phyloP scores from a whole-genome alignment of 2,329 filamentous ascomycete genomes.

The Aotearoamyces nothofagi region DNA sequence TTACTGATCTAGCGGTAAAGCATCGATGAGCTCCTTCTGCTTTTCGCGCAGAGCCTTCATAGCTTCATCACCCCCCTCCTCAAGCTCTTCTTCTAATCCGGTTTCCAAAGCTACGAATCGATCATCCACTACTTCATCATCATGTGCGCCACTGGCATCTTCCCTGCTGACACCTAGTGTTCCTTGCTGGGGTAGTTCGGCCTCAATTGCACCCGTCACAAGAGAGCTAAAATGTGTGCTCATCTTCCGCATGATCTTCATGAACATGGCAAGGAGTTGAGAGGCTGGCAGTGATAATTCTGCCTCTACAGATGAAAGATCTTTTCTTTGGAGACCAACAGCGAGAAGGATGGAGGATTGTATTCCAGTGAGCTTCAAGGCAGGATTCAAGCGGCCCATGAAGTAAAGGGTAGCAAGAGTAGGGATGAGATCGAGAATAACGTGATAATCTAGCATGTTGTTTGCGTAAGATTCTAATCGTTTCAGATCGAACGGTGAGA shows the following conservation, averaged over 20 bases:
- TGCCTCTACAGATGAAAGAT: constrained; percentile 62
- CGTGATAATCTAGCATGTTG: constrained; percentile 95
- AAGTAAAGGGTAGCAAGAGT: constrained; percentile 76
- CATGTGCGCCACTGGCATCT: constrained; percentile 47
- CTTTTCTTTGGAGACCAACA: constrained; percentile 81
- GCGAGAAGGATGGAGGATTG: constrained; percentile 82
- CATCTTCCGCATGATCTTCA: constrained; percentile 87
- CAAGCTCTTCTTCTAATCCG: constrained; percentile 66
- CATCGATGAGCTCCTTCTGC: constrained; percentile 79
- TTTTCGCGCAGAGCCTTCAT: constrained; percentile 57
- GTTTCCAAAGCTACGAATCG: constrained; percentile 57
- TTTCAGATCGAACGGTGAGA: constrained; percentile 91
- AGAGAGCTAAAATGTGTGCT: constrained; percentile 62
- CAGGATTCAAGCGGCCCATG: constrained; percentile 51
- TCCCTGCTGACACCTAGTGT: constrained; percentile 41
- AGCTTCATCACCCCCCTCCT: constrained; percentile 67
- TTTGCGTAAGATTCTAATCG: constrained; percentile 89
- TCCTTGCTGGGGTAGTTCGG: constrained; percentile 43
- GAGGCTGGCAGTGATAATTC: constrained; percentile 61
- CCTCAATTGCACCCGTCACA: constrained; percentile 58
- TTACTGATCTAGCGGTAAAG: constrained; percentile 76
- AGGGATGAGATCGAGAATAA: constrained; percentile 86
- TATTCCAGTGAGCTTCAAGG: constrained; percentile 61
- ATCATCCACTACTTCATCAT: constrained; percentile 50
- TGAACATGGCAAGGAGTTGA: constrained; percentile 90